Evolutionary conservation across 2,329 filamentous ascomycete species (phyloP), one percentile per base, ranked within the genome.

Genomic region (Plenodomus tracheiphilus): DNA sequence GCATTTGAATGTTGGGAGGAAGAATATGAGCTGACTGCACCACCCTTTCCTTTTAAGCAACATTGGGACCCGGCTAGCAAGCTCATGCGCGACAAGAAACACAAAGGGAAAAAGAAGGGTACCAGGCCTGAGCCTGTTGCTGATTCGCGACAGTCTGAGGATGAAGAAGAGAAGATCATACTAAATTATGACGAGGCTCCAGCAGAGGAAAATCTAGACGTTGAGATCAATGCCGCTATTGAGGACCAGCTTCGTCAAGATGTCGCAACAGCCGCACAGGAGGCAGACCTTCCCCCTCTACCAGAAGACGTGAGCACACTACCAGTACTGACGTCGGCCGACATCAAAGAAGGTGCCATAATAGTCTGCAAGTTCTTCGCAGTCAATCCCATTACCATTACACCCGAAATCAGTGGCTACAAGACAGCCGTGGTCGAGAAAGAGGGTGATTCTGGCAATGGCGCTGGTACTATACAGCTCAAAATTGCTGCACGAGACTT

Each of bases 1-100:
- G 92, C 90, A 18, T 89, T 95, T 1, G 93, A 97, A 69, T 97
- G 92, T 71, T 84, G 85, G 53, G 80, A 88, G n/a, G 66, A 72
- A 40, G 66, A 70, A 2, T 62, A 64, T 25, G 75, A 81, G 25
- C 77, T 96, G 39, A 88, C 82, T 44, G 81, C 89, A 28, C 92
- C 93, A 0, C 89, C 92, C 0, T 97, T 95, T 64, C 92, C 92
- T 0, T 97, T 97, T 69, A 79, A 88, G 15, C 91, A 97, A 70
- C 83, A 89, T 39, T 97, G 92, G 93, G 90, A 96, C 70, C 8
- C 8, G 3, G 86, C 91, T 52, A 88, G 92, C 62, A 80, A 82
- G 64, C 41, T 65, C 56, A 62, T 78, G 77, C 56, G 72, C 70
- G 32, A 83, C 78, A 85, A 86, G 66, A 75, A 78, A 13, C 84